A percentile compares a stretch with the other conserved stretches of the same genome.
Conservation (phyloP, 306 rosid species). For the Medicago arabica region DNA sequence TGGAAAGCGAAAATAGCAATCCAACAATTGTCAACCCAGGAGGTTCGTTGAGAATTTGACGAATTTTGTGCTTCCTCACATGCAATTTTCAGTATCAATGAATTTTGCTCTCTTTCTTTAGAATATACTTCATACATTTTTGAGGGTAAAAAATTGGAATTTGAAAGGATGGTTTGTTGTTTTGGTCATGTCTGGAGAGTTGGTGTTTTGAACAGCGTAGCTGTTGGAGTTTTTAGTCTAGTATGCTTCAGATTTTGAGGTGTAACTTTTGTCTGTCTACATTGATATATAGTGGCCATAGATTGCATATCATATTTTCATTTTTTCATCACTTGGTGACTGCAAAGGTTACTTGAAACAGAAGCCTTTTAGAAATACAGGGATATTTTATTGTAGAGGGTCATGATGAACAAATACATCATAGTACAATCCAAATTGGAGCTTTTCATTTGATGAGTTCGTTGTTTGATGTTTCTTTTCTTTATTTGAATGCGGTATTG, state of each 20-base stretch:
- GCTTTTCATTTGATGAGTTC: conserved; percentile 23
- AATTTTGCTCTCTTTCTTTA: conserved; percentile 27
- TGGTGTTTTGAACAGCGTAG: conserved; percentile 24
- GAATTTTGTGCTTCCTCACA: conserved; percentile 17
- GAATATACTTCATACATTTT: conserved; percentile 32
- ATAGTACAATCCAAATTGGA: conserved; percentile 41
- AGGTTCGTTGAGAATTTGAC: conserved; percentile 31
- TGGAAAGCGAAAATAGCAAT: conserved; percentile 39
- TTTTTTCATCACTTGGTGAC: conserved; percentile 6
- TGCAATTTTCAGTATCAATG: conserved; percentile 31
- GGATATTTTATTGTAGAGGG: conserved; percentile 44
- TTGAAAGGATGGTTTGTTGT: neutral
- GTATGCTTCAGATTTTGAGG: conserved; percentile 37
- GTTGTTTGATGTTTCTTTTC: conserved; percentile 9
- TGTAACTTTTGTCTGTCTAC: conserved; percentile 15
- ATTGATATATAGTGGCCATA: conserved; percentile 30
- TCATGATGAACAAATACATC: conserved; percentile 33
- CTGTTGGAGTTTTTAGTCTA: conserved; percentile 22
- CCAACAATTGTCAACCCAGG: conserved; percentile 28
- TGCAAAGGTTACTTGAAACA: conserved; percentile 26
- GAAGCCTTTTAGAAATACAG: conserved; percentile 38
- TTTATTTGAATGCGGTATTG: conserved; percentile 5
- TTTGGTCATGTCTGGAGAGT: conserved; percentile 2
- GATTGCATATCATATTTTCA: neutral
- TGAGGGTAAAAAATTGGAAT: conserved; percentile 16